Evolutionary conservation across 108 stramenopile genomes (phyloP).

Genomic region (Halocafeteria seosinensis): DNA sequence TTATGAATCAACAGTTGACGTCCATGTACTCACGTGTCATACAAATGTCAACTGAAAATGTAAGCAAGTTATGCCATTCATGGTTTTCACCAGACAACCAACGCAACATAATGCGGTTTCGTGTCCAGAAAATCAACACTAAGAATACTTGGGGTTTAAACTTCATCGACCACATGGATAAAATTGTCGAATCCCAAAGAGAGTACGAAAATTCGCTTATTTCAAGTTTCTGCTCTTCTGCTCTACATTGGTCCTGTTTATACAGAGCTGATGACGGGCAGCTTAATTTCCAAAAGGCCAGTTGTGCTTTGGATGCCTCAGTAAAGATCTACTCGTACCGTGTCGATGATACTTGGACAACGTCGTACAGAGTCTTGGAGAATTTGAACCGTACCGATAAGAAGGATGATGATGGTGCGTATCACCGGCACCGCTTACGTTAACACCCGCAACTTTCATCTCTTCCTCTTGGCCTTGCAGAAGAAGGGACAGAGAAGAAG

Average conservation of each 20-base stretch:
- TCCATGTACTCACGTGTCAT: neutral
- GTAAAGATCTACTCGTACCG: constrained; percentile 93
- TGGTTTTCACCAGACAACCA: too few relatives aligned
- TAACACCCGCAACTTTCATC: too few relatives aligned
- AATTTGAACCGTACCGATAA: constrained; percentile 59
- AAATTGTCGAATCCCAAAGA: constrained; percentile 4
- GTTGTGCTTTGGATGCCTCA: constrained; percentile 78
- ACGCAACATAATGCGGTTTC: too few relatives aligned
- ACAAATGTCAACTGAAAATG: neutral
- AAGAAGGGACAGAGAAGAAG: constrained; percentile 43
- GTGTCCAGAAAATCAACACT: constrained; percentile 63
- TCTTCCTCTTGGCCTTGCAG: too few relatives aligned
- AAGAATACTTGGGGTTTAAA: constrained; percentile 73
- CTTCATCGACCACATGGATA: constrained; percentile 93
- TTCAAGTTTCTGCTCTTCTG: too few relatives aligned
- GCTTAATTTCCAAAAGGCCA: constrained; percentile 78
- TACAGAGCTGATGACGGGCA: neutral
- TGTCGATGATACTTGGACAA: constrained; percentile 81
- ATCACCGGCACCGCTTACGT: too few relatives aligned
- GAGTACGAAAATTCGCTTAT: neutral
- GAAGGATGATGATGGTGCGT: constrained; percentile 37
- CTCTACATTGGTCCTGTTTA: too few relatives aligned
- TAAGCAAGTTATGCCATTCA: neutral
- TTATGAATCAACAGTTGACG: neutral
- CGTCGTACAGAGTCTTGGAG: constrained; percentile 74